Evolutionary conservation across 352 stramenopile species (phyloP).

Genomic region (Globisporangium spiculum): DNA sequence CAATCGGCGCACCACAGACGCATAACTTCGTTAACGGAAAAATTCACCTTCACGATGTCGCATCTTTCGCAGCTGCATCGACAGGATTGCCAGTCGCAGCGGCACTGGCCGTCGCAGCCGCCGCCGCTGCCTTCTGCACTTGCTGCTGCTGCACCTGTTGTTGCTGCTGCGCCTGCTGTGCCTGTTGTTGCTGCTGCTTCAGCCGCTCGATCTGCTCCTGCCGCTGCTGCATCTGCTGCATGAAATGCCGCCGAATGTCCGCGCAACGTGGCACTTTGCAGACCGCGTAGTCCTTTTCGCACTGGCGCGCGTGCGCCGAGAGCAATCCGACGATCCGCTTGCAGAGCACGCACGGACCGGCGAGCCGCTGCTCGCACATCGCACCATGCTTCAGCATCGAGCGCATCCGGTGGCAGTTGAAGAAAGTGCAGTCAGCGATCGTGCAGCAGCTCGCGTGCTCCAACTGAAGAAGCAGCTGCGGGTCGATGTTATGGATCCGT

Average conservation of each 20-base stretch:
- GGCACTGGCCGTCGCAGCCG: background rate
- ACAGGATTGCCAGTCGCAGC: background rate
- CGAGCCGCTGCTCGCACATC: slow-evolving; percentile 78
- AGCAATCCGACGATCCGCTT: slow-evolving; percentile 85
- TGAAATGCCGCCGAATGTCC: slow-evolving; percentile 82
- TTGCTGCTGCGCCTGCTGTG: slow-evolving; percentile 24
- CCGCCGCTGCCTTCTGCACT: slow-evolving; percentile 4
- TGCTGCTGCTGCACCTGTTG: slow-evolving; percentile 10
- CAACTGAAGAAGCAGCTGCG: slow-evolving; percentile 81
- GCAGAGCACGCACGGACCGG: slow-evolving; percentile 79
- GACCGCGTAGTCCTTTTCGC: slow-evolving; percentile 66
- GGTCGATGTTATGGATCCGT: slow-evolving; percentile 87
- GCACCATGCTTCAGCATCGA: slow-evolving; percentile 89
- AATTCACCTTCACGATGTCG: too few species aligned
- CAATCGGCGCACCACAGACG: too few species aligned
- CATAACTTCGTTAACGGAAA: too few species aligned
- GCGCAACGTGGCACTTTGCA: slow-evolving; percentile 86
- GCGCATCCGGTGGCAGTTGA: slow-evolving; percentile 86
- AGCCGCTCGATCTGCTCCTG: slow-evolving; percentile 57
- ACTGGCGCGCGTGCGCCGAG: slow-evolving; percentile 77
- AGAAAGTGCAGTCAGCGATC: slow-evolving; percentile 68
- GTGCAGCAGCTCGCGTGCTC: slow-evolving; percentile 81
- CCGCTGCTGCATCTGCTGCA: slow-evolving; percentile 74
- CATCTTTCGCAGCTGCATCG: background rate
- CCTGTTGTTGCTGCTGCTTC: slow-evolving; percentile 34